Evolutionary conservation across 345 rosid species (phyloP).

Genomic region (Physaria fendleri): DNA sequence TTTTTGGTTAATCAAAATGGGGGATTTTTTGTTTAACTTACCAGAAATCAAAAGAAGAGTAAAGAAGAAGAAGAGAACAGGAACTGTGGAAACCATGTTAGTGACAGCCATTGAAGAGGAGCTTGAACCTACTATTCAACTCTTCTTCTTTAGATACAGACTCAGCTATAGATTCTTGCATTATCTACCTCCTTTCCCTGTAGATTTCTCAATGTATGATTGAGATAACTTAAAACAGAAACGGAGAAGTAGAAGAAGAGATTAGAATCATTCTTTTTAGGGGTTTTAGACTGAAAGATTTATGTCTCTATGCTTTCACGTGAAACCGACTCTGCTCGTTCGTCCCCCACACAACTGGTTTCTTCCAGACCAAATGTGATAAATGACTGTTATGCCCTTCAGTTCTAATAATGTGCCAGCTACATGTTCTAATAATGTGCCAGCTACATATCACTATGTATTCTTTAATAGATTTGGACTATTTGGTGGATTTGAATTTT

Average conservation of each 20-base stretch:
- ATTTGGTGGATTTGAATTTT: neutral
- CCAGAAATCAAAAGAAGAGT: constrained; percentile 12
- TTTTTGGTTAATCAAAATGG: neutral
- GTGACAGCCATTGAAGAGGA: constrained; percentile 60
- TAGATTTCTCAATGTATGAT: neutral
- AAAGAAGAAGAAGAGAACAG: constrained; percentile 28
- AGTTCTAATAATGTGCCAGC: constrained; percentile 8
- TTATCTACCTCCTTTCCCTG: constrained; percentile 40
- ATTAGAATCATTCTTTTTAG: constrained; percentile 11
- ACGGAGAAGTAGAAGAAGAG: constrained; percentile 12
- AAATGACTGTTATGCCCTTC: neutral
- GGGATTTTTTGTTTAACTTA: constrained; percentile 24
- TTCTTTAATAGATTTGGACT: neutral
- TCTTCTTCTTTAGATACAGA: constrained; percentile 37
- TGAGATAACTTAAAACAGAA: neutral
- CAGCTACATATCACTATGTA: constrained; percentile 21
- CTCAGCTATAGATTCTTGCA: constrained; percentile 53
- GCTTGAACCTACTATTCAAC: constrained; percentile 31
- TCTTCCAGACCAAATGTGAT: neutral
- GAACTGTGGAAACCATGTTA: constrained; percentile 31
- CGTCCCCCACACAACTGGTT: constrained; percentile 18
- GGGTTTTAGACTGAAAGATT: constrained; percentile 25
- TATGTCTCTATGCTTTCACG: constrained; percentile 29
- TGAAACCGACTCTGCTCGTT: constrained; percentile 24
- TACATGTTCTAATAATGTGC: constrained; percentile 3